phyloP scores from a whole-genome alignment of 768 basidiomycete genomes.

The Tricholoma sp. region DNA sequence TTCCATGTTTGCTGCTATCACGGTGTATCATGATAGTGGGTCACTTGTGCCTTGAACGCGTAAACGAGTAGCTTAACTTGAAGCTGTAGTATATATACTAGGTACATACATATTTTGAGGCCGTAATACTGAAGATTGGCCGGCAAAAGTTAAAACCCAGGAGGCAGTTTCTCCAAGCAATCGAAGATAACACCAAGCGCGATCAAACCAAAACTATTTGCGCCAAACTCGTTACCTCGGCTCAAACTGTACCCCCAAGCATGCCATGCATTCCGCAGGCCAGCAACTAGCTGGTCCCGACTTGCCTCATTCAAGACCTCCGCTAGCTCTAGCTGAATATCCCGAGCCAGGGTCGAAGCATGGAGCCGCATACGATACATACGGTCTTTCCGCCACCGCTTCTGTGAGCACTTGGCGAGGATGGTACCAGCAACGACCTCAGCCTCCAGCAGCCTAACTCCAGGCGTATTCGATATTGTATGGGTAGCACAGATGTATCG shows the following conservation, averaged over 20 bases:
- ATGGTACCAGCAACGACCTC: conserved; percentile 76
- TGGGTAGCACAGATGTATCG: conserved; percentile 67
- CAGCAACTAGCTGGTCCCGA: conserved; percentile 26
- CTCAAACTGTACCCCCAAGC: conserved; percentile 57
- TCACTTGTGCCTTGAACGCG: no score
- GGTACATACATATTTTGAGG: no score
- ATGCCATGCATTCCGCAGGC: conserved; percentile 53
- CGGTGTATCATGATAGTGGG: no score
- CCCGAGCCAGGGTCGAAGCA: conserved; percentile 43
- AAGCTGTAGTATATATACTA: no score
- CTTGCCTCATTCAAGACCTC: conserved; percentile 22
- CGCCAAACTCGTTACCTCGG: conserved; percentile 38
- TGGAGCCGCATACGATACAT: conserved; percentile 61
- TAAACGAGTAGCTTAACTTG: no score
- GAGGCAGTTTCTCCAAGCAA: conserved; percentile 38
- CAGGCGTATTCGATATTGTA: conserved; percentile 52
- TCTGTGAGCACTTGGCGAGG: conserved; percentile 61
- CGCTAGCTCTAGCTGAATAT: conserved; percentile 38
- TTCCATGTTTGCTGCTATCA: no score
- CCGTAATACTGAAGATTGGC: no score
- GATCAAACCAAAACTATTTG: conserved; percentile 65
- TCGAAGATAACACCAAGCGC: conserved; percentile 56
- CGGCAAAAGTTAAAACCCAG: no score
- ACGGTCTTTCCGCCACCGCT: conserved; percentile 52
- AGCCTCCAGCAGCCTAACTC: conserved; percentile 56